Evolutionary conservation across 768 basidiomycete species (phyloP), one percentile per base, ranked within the genome.

Genomic region (Leccinum uliginosum): DNA sequence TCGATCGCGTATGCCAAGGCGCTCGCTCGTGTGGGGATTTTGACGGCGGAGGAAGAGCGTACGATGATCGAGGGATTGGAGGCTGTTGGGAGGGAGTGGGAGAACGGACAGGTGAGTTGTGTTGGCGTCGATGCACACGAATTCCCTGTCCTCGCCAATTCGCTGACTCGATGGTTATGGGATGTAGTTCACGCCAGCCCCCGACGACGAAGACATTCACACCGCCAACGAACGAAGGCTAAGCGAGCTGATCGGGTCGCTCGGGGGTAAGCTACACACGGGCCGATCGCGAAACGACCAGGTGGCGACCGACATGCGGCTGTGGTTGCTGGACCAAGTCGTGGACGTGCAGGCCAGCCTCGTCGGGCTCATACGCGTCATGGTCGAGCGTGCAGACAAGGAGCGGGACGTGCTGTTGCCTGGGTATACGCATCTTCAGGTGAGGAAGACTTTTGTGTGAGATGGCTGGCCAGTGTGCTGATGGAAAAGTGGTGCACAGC

Each of bases 141-240:
- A 32, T n/a, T n/a, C n/a, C 12, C 12, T 32, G 32, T 32, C 32
- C 32, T 12, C 3, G 9, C 35, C 35, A 17, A 38, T 38, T 38
- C 9, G 4, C 35, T 38, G 35, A 38, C 17, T 38, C 35, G 6
- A n/a, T 38, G 8, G 17, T n/a, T n/a, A n/a, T 12, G 23, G 26
- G 26, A 11, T 45, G 27, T 65, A 95, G 89, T 99, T 99, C 68
- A 69, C 75, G 55, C 74, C 85, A 29, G 78, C 87, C 58, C 77
- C 83, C n/a, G 93, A 96, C 63, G 97, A 99, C 65, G 97, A 99
- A 67, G 97, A 99, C 67, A 98, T 99, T 58, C 96, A 98, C 71
- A 99, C 97, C 12, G 97, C 97, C 53, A 99, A 98, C 67, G 97
- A 99, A 71, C 85, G 97, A 48, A 83, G 97, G 43, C 73, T 99